These are phyloP conservation scores for Aspergillus cejpii DNA, from an alignment of 2,329 filamentous ascomycete species.

Conservation along the genomic window DNA sequence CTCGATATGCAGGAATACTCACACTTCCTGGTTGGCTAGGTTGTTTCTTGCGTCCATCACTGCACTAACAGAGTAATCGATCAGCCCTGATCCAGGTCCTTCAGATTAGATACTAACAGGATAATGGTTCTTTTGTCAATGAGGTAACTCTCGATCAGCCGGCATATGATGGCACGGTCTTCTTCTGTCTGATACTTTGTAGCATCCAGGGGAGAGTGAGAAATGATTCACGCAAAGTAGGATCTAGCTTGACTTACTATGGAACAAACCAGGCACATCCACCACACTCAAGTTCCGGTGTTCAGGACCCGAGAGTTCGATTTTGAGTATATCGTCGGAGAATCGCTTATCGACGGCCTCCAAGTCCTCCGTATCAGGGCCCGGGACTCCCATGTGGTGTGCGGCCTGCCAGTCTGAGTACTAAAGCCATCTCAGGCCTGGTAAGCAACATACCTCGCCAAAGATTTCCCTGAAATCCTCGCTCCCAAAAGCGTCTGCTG, in stretches of 20 bases:
- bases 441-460: conserved; percentile 16
- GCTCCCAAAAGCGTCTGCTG: conserved; percentile 14
- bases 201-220: conserved; percentile 15
- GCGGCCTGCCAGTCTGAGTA: conserved; percentile 17
- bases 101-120: conserved; percentile 33
- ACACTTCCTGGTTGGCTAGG: conserved; percentile 52
- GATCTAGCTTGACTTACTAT: conserved; percentile 16
- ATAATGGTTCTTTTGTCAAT: conserved; percentile 50
- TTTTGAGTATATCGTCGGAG: conserved; percentile 38
- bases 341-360: conserved; percentile 27
- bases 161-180: conserved; percentile 50
- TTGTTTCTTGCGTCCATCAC: conserved; percentile 39
- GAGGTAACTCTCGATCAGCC: conserved; percentile 48
- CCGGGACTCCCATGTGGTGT: conserved; percentile 24
- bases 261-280: conserved; percentile 43
- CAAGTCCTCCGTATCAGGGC: conserved; percentile 6
- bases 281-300: conserved; percentile 39
- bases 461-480: conserved; percentile 18
- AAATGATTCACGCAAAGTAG: too few species aligned
- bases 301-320: conserved; percentile 40
- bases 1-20: neutral
- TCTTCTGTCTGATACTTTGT: conserved; percentile 51
- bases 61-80: conserved; percentile 3
- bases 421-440: neutral
- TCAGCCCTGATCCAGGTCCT: too few species aligned